Evolutionary conservation across 768 basidiomycete species (phyloP).

Genomic region (Trametes punicea): DNA sequence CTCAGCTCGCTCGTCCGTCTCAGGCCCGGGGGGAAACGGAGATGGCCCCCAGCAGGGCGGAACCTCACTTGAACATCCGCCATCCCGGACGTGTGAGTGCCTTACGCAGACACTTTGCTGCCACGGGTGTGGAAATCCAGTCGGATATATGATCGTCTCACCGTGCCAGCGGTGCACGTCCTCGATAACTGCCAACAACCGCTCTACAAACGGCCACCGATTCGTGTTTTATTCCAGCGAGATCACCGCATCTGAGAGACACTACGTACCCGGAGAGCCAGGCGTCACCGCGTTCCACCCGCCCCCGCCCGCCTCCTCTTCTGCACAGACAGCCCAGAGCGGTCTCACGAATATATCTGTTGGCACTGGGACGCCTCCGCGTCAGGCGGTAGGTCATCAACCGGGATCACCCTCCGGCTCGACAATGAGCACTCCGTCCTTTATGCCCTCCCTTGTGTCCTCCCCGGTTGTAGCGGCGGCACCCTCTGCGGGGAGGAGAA

Average conservation of each 20-base stretch:
- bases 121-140: conserved; percentile 67
- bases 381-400: not conserved
- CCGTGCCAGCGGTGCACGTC: conserved; percentile 77
- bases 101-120: conserved; percentile 80
- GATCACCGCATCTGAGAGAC: conserved; percentile 59
- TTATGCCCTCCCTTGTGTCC: conserved; percentile 12
- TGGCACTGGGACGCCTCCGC: not conserved
- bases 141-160: conserved; percentile 81
- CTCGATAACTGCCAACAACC: conserved; percentile 61
- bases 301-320: conserved; percentile 21
- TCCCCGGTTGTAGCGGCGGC: not conserved
- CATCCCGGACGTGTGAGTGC: conserved; percentile 74
- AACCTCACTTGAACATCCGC: conserved; percentile 30
- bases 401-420: not conserved
- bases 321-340: conserved; percentile 1
- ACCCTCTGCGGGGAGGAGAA: not conserved
- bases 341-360: conserved; percentile 20
- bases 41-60: conserved; percentile 10
- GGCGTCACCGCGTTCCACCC: conserved; percentile 46
- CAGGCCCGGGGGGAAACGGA: not conserved
- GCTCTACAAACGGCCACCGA: conserved; percentile 79
- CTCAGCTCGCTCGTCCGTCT: conserved; percentile 52
- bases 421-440: not conserved
- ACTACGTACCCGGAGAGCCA: conserved; percentile 59
- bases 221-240: conserved; percentile 83